These are phyloP conservation scores for Primulina huaijiensis DNA, from an alignment of 257 asterid species.

Conservation along the genomic window DNA sequence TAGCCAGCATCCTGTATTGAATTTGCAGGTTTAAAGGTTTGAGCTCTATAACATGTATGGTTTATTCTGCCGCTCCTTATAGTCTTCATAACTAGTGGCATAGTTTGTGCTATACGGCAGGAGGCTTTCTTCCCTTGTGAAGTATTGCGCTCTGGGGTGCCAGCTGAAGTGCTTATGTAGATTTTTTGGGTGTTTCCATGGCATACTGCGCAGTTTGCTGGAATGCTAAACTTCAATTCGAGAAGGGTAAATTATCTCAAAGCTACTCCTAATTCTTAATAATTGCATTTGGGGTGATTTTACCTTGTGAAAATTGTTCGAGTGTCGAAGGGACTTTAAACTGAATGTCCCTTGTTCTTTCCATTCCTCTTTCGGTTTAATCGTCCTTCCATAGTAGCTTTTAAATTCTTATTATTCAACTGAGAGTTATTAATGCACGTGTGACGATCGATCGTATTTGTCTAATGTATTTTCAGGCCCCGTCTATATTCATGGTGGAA, in stretches of 20 bases:
- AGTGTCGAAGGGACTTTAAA: too few relatives aligned
- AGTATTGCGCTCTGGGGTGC: not conserved
- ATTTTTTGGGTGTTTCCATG: not conserved
- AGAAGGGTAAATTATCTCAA: not conserved
- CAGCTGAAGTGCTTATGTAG: not conserved
- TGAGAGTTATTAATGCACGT: too few relatives aligned
- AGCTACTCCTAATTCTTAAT: too few relatives aligned
- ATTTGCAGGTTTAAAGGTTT: not conserved
- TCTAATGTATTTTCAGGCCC: not conserved
- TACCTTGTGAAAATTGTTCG: too few relatives aligned
- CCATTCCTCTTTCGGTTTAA: too few relatives aligned
- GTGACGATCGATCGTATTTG: too few relatives aligned
- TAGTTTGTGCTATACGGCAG: too few relatives aligned
- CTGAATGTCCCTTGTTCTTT: too few relatives aligned
- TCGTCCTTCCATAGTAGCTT: too few relatives aligned
- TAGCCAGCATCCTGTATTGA: not conserved
- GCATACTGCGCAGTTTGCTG: not conserved
- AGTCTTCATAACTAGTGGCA: too few relatives aligned
- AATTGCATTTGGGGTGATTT: too few relatives aligned
- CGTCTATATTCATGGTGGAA: not conserved
- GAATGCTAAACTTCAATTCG: not conserved
- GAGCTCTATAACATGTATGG: not conserved
- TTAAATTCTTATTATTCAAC: too few relatives aligned
- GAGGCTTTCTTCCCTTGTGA: not conserved
- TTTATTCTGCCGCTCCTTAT: not conserved